These are phyloP conservation scores for Echria macrotheca DNA, from an alignment of 495 filamentous ascomycete species.

Conservation along the genomic window DNA sequence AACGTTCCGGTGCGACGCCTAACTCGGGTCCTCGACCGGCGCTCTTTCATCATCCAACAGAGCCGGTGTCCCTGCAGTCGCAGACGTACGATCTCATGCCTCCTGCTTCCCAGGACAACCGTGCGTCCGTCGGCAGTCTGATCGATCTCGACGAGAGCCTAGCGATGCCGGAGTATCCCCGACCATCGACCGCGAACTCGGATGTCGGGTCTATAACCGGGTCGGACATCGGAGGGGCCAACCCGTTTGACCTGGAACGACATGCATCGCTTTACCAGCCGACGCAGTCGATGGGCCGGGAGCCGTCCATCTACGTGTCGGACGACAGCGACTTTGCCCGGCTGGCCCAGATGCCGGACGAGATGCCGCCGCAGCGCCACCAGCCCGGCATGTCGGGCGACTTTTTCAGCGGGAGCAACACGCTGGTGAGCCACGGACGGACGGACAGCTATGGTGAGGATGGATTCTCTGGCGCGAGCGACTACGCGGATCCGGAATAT, in stretches of 20 bases:
- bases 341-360: conserved; percentile 13
- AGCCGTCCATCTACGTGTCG: conserved; percentile 48
- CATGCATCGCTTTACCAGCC: conserved; percentile 47
- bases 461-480: conserved; percentile 21
- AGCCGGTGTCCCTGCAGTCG: conserved; percentile 40
- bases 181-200: conserved; percentile 51
- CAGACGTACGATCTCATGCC: conserved; percentile 35
- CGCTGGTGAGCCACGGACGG: conserved; percentile 17
- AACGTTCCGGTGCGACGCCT: conserved; percentile 14
- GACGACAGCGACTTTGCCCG: conserved; percentile 42
- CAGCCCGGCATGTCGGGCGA: conserved; percentile 2
- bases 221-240: conserved; percentile 41
- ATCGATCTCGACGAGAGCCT: conserved; percentile 51
- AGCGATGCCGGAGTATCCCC: conserved; percentile 27
- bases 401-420: conserved; percentile 12
- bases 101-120: conserved; percentile 24
- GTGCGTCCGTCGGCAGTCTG: conserved; percentile 39
- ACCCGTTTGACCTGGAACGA: conserved; percentile 51
- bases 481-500: conserved; percentile 28
- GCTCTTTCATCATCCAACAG: conserved; percentile 46
- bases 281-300: conserved; percentile 27
- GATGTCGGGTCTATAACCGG: conserved; percentile 43
- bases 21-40: conserved; percentile 35
- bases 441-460: conserved; percentile 30
- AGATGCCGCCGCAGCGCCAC: conserved; percentile 2